Base-by-base conservation (phyloP, 1,139 yeast genomes). In the Ogataea hybrid region DNA sequence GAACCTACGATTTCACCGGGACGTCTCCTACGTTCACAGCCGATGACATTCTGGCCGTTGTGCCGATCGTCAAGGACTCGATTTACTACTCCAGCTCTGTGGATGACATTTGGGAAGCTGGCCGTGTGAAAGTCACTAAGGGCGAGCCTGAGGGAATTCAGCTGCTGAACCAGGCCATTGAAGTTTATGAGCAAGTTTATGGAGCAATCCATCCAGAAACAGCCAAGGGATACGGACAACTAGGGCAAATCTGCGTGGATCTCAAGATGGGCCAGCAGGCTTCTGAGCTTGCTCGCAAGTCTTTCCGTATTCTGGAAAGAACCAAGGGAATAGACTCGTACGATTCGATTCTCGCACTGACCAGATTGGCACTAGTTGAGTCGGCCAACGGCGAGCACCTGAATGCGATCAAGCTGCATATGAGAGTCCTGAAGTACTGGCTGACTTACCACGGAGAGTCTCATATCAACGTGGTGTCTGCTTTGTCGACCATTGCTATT, bases 141-240 rank as follows among this genome's bases (percentile, higher is more conserved):
- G 59, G 69, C 22, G 69, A 73, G 44, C 70, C 61, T 43, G 73
- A 72, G 25, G 85, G 83, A 9, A 59, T 79, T 38, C 68, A 74
- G 16, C 71, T 87, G 41, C 68, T 89, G 53, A 67, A 73, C 28
- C 96, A 90, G 62, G 73, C 94, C 34, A 67, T 87, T 37, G 68
- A 83, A 5, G 73, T 88, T 44, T 79, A 80, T 52, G 96, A 90
- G 61, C 96, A 89, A 59, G 79, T 87, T 25, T 86, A 86, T 56
- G 97, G 97, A 17, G 65, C 75, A 32, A 75, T 92, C 25, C 95
- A 89, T 58, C 76, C 84, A 9, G 89, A 84, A 53, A 86, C 92
- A 30, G 89, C 92, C 15, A 77, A 75, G 42, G 80, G 82, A 32
- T 85, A 82, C 59, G 69, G 79, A 32, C 69, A 77, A 25, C 69